phyloP scores from a whole-genome alignment of 495 filamentous ascomycete genomes.

The Aspergillus taichungensis region DNA sequence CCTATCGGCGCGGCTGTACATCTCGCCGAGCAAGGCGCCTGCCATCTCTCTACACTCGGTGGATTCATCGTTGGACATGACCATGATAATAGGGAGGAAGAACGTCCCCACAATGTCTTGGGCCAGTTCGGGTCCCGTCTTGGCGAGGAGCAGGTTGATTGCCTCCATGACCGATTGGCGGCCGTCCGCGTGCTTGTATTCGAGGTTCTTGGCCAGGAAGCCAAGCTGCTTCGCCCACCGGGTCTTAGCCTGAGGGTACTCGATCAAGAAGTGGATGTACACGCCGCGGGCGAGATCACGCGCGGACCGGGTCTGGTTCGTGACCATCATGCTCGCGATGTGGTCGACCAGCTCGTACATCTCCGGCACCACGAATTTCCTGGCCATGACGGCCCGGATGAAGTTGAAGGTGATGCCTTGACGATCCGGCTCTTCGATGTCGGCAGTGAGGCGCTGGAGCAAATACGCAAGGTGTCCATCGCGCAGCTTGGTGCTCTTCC shows the following conservation, averaged over 20 bases:
- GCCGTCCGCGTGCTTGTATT: constrained; percentile 81
- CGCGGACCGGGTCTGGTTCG: constrained; percentile 78
- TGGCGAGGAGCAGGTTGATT: constrained; percentile 71
- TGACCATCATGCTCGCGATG: constrained; percentile 90
- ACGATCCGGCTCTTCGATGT: constrained; percentile 83
- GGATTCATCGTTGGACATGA: constrained; percentile 80
- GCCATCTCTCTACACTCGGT: constrained; percentile 79
- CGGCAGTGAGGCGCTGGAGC: constrained; percentile 73
- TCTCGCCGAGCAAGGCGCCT: constrained; percentile 64
- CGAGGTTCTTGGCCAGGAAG: constrained; percentile 83
- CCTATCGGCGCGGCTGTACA: constrained; percentile 69
- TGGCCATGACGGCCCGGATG: constrained; percentile 70
- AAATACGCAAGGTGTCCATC: constrained; percentile 78
- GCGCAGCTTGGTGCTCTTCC: constrained; percentile 61
- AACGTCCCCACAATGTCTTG: constrained; percentile 74
- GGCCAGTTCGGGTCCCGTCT: constrained; percentile 67
- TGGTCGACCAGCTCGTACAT: constrained; percentile 88
- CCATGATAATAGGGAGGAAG: constrained; percentile 79
- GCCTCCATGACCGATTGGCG: constrained; percentile 87
- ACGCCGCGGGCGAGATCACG: constrained; percentile 79
- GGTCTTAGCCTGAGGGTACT: constrained; percentile 86
- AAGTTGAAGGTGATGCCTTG: constrained; percentile 93
- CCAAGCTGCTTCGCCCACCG: constrained; percentile 80
- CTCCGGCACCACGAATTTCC: constrained; percentile 74
- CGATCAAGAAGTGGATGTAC: constrained; percentile 88